Conservation (phyloP, 345 rosid genomes). For the Populus simonii region DNA sequence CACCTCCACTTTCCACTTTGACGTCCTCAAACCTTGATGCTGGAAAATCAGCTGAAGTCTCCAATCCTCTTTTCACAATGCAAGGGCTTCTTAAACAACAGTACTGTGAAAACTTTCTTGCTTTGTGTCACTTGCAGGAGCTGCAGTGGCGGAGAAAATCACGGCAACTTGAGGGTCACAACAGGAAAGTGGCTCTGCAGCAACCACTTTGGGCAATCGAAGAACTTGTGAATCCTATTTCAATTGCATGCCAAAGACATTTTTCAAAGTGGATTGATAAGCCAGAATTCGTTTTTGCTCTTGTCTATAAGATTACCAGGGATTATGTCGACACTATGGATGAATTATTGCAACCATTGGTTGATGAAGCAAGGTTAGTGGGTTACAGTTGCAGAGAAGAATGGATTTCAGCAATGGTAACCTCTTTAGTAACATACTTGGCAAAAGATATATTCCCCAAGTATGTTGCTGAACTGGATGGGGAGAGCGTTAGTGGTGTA, state of each 20-base stretch:
- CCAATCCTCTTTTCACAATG: constrained; percentile 79
- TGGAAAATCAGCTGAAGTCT: constrained; percentile 41
- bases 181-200: constrained; percentile 55
- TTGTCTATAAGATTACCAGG: constrained; percentile 75
- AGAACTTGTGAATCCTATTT: constrained; percentile 87
- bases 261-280: constrained; percentile 78
- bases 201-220: constrained; percentile 98
- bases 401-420: constrained; percentile 94
- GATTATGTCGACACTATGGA: constrained; percentile 90
- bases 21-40: constrained; percentile 50
- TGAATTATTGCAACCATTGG: constrained; percentile 87
- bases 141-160: constrained; percentile 79
- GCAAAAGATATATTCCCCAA: constrained; percentile 71
- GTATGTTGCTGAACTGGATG: constrained; percentile 58
- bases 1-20: constrained; percentile 68
- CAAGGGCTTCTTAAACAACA: constrained; percentile 63
- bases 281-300: constrained; percentile 85
- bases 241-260: constrained; percentile 66
- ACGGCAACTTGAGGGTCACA: constrained; percentile 72
- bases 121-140: constrained; percentile 75
- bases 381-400: constrained; percentile 97
- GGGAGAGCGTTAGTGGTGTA: constrained; percentile 39
- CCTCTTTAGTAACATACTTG: constrained; percentile 63
- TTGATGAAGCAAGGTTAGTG: constrained; percentile 77
- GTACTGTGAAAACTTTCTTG: constrained; percentile 76